phyloP scores from a whole-genome alignment of 2,329 filamentous ascomycete genomes.

The Calonectria montana region DNA sequence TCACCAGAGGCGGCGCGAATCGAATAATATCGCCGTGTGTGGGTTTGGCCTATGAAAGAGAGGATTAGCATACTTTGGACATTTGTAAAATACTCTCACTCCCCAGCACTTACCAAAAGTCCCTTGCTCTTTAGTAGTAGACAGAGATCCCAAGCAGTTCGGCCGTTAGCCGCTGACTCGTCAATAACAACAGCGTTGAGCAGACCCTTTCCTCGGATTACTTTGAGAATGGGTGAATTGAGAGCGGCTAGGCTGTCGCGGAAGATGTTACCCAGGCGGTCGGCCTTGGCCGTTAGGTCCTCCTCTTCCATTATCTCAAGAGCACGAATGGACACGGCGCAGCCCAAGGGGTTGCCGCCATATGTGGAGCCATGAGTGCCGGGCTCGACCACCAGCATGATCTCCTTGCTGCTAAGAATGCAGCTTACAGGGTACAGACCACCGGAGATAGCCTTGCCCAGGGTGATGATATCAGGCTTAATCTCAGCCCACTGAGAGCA shows the following conservation, averaged over 20 bases:
- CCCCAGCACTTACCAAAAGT: constrained; percentile 75
- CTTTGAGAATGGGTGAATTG: constrained; percentile 82
- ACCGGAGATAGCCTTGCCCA: constrained; percentile 97
- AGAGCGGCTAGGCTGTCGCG: constrained; percentile 81
- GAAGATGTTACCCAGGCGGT: constrained; percentile 85
- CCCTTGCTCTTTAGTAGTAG: constrained; percentile 96
- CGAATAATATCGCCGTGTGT: constrained; percentile 99
- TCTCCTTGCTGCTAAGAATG: constrained; percentile 86
- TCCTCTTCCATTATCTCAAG: constrained; percentile 95
- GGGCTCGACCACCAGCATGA: constrained; percentile 96
- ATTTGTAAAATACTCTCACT: neutral
- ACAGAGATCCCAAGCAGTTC: constrained; percentile 96
- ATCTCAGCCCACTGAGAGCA: constrained; percentile 95
- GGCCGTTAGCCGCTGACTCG: constrained; percentile 84
- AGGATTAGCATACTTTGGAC: constrained; percentile 11
- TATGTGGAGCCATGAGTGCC: constrained; percentile 99
- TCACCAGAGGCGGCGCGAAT: constrained; percentile 95
- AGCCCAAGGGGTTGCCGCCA: constrained; percentile 95
- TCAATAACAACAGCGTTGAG: constrained; percentile 97
- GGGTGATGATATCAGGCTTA: constrained; percentile 92
- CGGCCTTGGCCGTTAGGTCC: constrained; percentile 84
- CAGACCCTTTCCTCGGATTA: constrained; percentile 90
- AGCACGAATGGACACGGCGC: constrained; percentile 93
- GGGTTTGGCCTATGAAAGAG: constrained; percentile 81
- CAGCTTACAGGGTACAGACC: constrained; percentile 99